Conservation (phyloP, 768 basidiomycete species). For the Holtermanniella nyarrowii region DNA sequence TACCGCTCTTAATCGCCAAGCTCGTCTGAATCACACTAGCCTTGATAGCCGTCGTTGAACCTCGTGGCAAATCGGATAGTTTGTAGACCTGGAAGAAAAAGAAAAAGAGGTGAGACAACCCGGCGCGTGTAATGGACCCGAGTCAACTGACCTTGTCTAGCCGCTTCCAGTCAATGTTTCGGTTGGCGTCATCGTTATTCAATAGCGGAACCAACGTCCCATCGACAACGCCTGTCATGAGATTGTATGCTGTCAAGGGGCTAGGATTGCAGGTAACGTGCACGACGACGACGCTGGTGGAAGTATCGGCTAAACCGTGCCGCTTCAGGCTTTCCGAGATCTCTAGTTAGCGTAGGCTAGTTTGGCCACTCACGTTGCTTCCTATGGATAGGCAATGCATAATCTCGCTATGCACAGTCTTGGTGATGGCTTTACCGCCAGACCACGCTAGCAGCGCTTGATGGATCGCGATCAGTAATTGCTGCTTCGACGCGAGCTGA, state of each 20-base stretch:
- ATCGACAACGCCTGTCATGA: not conserved
- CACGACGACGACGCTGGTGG: constrained; percentile 7
- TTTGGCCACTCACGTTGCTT: constrained; percentile 7
- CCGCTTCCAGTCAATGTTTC: constrained; percentile 7
- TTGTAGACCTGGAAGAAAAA: not conserved
- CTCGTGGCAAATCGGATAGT: not conserved
- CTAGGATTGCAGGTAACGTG: not conserved
- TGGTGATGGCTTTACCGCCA: constrained; percentile 1
- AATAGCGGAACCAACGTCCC: not conserved
- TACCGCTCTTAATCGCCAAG: not conserved
- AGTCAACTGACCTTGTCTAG: constrained; percentile 8
- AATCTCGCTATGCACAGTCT: constrained; percentile 12
- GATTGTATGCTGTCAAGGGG: not conserved
- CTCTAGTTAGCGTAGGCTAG: not conserved
- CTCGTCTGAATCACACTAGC: not conserved
- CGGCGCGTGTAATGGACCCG: too few relatives aligned
- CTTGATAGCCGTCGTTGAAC: not conserved
- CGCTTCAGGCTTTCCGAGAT: constrained; percentile 11
- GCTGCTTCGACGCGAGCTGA: constrained; percentile 4
- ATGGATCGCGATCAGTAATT: constrained; percentile 11
- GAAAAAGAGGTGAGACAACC: not conserved
- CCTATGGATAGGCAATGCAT: constrained; percentile 8
- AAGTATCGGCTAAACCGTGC: constrained; percentile 8
- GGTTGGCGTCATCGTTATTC: not conserved
- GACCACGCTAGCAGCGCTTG: constrained; percentile 7